Evolutionary conservation across 139 green algal species (phyloP).

Genomic region (Monoraphidium neglectum): DNA sequence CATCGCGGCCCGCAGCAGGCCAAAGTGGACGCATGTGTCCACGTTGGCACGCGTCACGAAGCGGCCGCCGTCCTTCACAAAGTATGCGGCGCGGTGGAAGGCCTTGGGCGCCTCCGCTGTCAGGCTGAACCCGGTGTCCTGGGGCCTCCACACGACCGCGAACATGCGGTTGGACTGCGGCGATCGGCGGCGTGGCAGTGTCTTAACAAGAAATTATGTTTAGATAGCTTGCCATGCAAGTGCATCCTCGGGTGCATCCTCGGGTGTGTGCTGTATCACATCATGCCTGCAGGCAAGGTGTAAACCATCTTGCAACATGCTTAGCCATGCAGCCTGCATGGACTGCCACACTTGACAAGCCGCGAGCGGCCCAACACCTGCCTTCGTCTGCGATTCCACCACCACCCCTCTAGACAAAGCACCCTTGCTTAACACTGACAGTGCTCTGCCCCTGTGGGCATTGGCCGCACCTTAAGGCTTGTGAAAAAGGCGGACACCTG

Average conservation of each 20-base stretch:
- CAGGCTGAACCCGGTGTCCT: slow-evolving; percentile 29
- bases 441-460: too few relatives aligned
- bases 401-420: too few relatives aligned
- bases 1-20: slow-evolving; percentile 32
- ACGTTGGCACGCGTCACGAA: slow-evolving; percentile 68
- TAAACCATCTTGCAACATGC: not conserved
- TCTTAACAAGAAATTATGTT: too few relatives aligned
- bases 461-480: slow-evolving; percentile 26
- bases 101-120: slow-evolving; percentile 35
- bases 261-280: not conserved
- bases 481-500: slow-evolving; percentile 27
- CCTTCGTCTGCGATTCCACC: too few relatives aligned
- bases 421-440: too few relatives aligned
- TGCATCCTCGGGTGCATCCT: too few relatives aligned
- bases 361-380: not conserved
- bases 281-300: not conserved
- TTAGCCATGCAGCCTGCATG: not conserved
- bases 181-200: too few relatives aligned
- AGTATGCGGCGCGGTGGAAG: slow-evolving; percentile 58
- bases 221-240: too few relatives aligned
- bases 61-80: slow-evolving; percentile 61
- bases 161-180: slow-evolving; percentile 53
- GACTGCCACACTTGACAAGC: not conserved
- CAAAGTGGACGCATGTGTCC: slow-evolving; percentile 49
- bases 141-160: slow-evolving; percentile 33